A percentile compares a stretch with the other conserved stretches of the same genome.
phyloP scores from a whole-genome alignment of 805 yeast species.

The Candida nonsorbophila region DNA sequence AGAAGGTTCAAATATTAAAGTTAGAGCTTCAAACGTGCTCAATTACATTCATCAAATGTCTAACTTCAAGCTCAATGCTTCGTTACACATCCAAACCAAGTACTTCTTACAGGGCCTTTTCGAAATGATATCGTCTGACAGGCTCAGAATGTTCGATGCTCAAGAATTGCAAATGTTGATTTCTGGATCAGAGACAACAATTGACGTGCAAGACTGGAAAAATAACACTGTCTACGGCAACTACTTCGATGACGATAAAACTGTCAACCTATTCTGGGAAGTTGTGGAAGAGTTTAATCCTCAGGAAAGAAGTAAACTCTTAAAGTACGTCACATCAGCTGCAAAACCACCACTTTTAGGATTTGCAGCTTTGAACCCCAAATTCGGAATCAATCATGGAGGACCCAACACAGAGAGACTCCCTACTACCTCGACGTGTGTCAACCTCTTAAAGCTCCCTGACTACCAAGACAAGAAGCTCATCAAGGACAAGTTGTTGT shows the following conservation, averaged over 20 bases:
- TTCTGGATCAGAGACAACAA: constrained; percentile 68
- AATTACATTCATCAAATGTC: constrained; percentile 76
- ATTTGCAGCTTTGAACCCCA: constrained; percentile 66
- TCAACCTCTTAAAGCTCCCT: constrained; percentile 81
- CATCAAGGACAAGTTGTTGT: constrained; percentile 60
- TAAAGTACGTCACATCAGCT: constrained; percentile 89
- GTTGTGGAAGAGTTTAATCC: constrained; percentile 62
- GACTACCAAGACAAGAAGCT: constrained; percentile 61
- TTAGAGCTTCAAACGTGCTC: constrained; percentile 55
- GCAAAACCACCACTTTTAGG: constrained; percentile 90
- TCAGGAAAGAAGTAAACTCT: constrained; percentile 57
- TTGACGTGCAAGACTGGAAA: constrained; percentile 67
- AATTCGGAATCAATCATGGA: constrained; percentile 71
- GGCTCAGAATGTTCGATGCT: constrained; percentile 85
- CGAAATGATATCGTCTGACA: constrained; percentile 59
- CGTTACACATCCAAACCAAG: constrained; percentile 52
- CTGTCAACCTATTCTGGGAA: constrained; percentile 68
- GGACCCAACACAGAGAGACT: constrained; percentile 54
- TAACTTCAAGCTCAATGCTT: constrained; percentile 67
- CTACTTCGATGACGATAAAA: constrained; percentile 46
- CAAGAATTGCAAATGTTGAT: constrained; percentile 78
- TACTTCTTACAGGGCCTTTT: constrained; percentile 68
- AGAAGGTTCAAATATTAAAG: constrained; percentile 52
- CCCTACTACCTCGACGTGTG: constrained; percentile 94
- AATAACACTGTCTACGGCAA: constrained; percentile 64